These are phyloP conservation scores for Fragaria iinumae DNA, from an alignment of 306 rosid species.

Conservation along the genomic window DNA sequence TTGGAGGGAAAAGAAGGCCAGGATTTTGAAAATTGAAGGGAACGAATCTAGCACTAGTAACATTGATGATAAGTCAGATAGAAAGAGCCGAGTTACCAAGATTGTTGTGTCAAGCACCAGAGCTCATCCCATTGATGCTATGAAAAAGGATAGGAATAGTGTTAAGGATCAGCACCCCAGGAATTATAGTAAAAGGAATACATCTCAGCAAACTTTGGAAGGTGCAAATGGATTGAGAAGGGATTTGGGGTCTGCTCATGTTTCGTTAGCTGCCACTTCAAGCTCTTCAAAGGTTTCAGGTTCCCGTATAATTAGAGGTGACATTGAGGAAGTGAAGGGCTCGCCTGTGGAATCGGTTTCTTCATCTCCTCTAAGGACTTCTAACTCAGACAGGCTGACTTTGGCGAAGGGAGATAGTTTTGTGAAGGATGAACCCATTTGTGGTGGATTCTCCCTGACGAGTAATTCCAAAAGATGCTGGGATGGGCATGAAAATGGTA, in stretches of 20 bases:
- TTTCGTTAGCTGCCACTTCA: slow-evolving; percentile 57
- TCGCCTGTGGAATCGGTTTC: slow-evolving; percentile 81
- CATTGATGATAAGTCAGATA: slow-evolving; percentile 40
- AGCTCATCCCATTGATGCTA: slow-evolving; percentile 25
- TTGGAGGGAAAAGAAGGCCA: slow-evolving; percentile 43
- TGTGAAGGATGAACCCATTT: slow-evolving; percentile 37
- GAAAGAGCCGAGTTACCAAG: slow-evolving; percentile 35
- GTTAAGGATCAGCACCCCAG: slow-evolving; percentile 33
- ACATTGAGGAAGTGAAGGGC: slow-evolving; percentile 50
- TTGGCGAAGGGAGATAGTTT: slow-evolving; percentile 30
- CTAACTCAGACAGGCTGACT: slow-evolving; percentile 40
- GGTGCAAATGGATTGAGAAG: slow-evolving; percentile 41
- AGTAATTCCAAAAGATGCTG: slow-evolving; percentile 29
- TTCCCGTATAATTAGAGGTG: slow-evolving; percentile 43
- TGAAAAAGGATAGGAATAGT: slow-evolving; percentile 30
- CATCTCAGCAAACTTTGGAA: slow-evolving; percentile 34
- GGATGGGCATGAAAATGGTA: slow-evolving; percentile 35
- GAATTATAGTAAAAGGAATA: slow-evolving; percentile 37
- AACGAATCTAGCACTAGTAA: slow-evolving; percentile 30
- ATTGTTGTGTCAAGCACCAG: slow-evolving; percentile 30
- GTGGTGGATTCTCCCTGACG: slow-evolving; percentile 27
- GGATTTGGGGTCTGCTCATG: slow-evolving; percentile 39
- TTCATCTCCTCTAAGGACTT: slow-evolving; percentile 60
- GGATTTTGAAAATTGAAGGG: slow-evolving; percentile 29
- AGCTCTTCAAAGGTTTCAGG: slow-evolving; percentile 78